Conservation (phyloP, 2,329 filamentous ascomycete genomes). For the Thelonectria discophora region DNA sequence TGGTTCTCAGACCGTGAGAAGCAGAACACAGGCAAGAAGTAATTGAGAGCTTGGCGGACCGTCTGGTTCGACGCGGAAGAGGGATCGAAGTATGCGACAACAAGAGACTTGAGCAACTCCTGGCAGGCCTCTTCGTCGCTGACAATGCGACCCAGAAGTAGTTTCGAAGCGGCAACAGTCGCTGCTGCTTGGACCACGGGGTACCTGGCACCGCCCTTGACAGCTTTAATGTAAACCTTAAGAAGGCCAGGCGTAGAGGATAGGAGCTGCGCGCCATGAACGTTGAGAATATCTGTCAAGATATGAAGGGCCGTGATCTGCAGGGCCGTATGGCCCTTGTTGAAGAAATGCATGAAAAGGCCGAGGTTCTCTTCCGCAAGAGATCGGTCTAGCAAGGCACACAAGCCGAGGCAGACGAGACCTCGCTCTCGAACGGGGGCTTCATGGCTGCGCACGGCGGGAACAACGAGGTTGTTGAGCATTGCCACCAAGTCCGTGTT, state of each 20-base stretch:
- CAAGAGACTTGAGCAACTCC: constrained; percentile 84
- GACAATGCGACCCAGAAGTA: constrained; percentile 83
- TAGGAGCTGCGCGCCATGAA: constrained; percentile 83
- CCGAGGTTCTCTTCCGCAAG: constrained; percentile 91
- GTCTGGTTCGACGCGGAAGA: constrained; percentile 81
- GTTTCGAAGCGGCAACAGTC: constrained; percentile 83
- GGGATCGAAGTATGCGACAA: constrained; percentile 90
- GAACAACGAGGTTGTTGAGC: constrained; percentile 96
- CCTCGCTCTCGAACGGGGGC: constrained; percentile 92
- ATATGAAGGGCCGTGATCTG: constrained; percentile 93
- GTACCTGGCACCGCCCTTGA: constrained; percentile 75
- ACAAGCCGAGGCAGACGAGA: constrained; percentile 87
- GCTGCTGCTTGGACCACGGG: constrained; percentile 83
- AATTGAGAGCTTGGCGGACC: constrained; percentile 86
- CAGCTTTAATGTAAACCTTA: constrained; percentile 85
- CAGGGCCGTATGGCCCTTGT: constrained; percentile 87
- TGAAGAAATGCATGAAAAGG: constrained; percentile 95
- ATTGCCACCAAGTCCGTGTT: constrained; percentile 95
- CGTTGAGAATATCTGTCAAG: constrained; percentile 90
- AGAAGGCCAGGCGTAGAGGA: constrained; percentile 73
- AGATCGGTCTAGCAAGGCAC: constrained; percentile 88
- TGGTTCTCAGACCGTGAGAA: constrained; percentile 87
- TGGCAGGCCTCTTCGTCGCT: constrained; percentile 72
- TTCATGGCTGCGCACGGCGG: constrained; percentile 92
- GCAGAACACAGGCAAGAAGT: constrained; percentile 95